phyloP scores from a whole-genome alignment of 192 early-diverging fungal genomes.

The Backusella psychrophila region DNA sequence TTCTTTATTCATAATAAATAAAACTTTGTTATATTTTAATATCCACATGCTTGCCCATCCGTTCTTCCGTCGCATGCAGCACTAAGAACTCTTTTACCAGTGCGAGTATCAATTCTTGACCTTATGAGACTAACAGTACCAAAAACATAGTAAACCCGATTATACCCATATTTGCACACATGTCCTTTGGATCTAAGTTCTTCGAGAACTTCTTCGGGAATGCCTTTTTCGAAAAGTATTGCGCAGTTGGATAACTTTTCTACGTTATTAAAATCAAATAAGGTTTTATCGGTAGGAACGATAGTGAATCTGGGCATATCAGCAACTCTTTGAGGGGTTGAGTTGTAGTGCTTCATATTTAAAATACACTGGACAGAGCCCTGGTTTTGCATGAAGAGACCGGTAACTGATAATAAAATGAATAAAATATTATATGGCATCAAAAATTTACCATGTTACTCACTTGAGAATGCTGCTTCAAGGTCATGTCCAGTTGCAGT shows the following conservation, averaged over 20 bases:
- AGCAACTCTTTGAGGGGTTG: conserved; percentile 57
- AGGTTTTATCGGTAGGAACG: conserved; percentile 26
- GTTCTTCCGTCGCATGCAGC: conserved; percentile 56
- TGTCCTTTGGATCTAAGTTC: conserved; percentile 60
- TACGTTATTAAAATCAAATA: conserved; percentile 9
- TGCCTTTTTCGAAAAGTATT: conserved; percentile 65
- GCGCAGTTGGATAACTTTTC: conserved; percentile 21
- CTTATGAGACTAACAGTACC: conserved; percentile 72
- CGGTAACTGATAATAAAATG: conserved; percentile 58
- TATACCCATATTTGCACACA: conserved; percentile 22
- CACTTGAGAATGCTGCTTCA: conserved; percentile 45
- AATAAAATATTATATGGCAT: not conserved
- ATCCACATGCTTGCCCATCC: conserved; percentile 54
- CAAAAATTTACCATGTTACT: not conserved
- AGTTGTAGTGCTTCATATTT: conserved; percentile 56
- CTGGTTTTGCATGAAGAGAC: conserved; percentile 79
- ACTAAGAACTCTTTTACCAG: conserved; percentile 41
- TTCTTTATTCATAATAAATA: not conserved
- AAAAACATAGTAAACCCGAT: conserved; percentile 40
- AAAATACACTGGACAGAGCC: conserved; percentile 77
- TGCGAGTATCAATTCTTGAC: conserved; percentile 30
- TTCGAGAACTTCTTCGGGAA: conserved; percentile 38
- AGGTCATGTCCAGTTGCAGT: conserved; percentile 32
- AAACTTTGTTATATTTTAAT: conserved; percentile 18
- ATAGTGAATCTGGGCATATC: conserved; percentile 67